Evolutionary conservation across 2,329 filamentous ascomycete genomes (phyloP).

Genomic region (Acrocalymma vagum): DNA sequence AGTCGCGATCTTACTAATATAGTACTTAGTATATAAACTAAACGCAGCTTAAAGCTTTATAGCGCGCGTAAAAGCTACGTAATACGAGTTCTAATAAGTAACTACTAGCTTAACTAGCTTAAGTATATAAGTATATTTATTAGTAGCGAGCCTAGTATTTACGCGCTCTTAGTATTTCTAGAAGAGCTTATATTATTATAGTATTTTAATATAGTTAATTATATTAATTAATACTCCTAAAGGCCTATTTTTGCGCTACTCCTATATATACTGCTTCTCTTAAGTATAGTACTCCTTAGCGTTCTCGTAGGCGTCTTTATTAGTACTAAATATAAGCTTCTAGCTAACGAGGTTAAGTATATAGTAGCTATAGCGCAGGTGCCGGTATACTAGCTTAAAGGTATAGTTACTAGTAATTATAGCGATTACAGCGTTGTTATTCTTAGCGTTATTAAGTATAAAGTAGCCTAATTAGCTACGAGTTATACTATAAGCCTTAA

Average conservation of each 20-base stretch:
- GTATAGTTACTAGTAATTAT: no score
- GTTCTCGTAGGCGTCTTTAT: constrained; percentile 1
- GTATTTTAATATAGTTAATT: constrained; percentile 5
- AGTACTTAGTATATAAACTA: constrained; percentile 1
- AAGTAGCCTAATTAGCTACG: no score
- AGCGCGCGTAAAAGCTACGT: constrained; percentile 4
- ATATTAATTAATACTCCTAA: constrained; percentile 6
- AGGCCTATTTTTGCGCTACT: constrained; percentile 1
- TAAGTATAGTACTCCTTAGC: not conserved
- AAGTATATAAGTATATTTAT: no score
- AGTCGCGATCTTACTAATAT: not conserved
- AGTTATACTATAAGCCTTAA: no score
- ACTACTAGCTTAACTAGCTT: constrained; percentile 4
- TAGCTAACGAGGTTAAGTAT: constrained; percentile 3
- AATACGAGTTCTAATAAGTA: constrained; percentile 7
- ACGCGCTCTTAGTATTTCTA: not conserved
- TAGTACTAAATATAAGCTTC: not conserved
- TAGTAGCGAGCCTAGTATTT: not conserved
- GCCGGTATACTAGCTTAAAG: no score
- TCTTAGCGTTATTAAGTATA: no score
- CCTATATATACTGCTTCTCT: not conserved
- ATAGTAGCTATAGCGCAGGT: constrained; percentile 1
- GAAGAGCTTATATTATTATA: constrained; percentile 4
- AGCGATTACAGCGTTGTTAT: no score
- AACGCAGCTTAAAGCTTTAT: constrained; percentile 1